Evolutionary conservation across 352 stramenopile genomes (phyloP), one percentile per base, ranked within the genome.

Genomic region (Phytophthora palmivora): DNA sequence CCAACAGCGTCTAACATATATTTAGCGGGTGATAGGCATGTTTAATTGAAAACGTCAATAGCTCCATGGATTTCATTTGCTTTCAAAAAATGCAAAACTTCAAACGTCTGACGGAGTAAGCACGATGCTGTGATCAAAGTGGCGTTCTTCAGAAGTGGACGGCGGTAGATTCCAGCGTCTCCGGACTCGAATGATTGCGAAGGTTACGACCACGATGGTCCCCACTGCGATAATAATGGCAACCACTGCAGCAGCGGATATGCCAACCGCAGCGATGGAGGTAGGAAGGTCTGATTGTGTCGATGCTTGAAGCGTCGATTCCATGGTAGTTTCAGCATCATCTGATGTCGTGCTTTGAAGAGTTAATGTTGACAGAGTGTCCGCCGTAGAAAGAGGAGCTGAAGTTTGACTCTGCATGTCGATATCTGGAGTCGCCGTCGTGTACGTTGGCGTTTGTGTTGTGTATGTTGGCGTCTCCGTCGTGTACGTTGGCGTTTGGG

Each of bases 51-150:
- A n/a, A n/a, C n/a, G n/a, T n/a, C n/a, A n/a, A n/a, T n/a, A n/a
- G n/a, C n/a, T n/a, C n/a, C n/a, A n/a, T n/a, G n/a, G n/a, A n/a
- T n/a, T n/a, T n/a, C n/a, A n/a, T n/a, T n/a, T n/a, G n/a, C n/a
- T n/a, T n/a, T n/a, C n/a, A n/a, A n/a, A n/a, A n/a, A 19, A n/a
- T 26, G 5, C 11, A 42, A 22, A 15, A 26, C 21, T 42, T 59
- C 22, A 73, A 33, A 57, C 33, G 22, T 71, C 37, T 44, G 61
- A 64, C 30, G 67, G 67, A 4, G 61, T 68, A 41, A 75, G 49
- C n/a, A 68, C 54, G 28, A 72, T 63, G 19, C 46, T 56, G 51
- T 71, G 45, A 2, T 57, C 50, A n/a, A 58, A 55, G 12, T 43
- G 49, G 18, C 19, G 54, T 6, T 60, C 48, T 34, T 52, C 53